Conservation (phyloP, 441 rosid species). For the Daphne laureola region DNA sequence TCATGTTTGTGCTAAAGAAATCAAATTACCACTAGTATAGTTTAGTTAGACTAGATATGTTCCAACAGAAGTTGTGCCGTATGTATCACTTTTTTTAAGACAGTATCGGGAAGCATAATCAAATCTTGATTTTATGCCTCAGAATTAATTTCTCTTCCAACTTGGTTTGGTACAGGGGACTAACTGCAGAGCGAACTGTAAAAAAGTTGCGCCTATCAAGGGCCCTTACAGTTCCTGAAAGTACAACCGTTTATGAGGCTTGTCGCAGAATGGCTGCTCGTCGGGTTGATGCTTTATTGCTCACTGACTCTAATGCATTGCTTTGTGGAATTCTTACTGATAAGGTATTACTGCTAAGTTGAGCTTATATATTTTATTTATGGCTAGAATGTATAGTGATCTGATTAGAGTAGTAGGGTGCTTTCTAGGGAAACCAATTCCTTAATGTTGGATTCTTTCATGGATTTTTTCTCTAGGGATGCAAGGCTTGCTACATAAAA, state of each 20-base stretch:
- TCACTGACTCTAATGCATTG: constrained; percentile 90
- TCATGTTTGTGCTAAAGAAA: not conserved
- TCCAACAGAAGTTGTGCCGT: not conserved
- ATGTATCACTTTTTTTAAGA: too few relatives aligned
- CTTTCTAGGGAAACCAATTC: too few relatives aligned
- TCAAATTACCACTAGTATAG: not conserved
- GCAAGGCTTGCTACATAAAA: too few relatives aligned
- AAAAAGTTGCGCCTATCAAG: constrained; percentile 75
- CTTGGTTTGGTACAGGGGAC: constrained; percentile 44
- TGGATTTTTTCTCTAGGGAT: too few relatives aligned
- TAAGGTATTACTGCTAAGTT: constrained; percentile 39
- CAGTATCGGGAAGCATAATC: not conserved
- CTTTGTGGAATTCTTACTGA: constrained; percentile 98
- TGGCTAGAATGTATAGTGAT: too few relatives aligned
- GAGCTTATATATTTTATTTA: not conserved
- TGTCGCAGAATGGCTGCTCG: constrained; percentile 95
- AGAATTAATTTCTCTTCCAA: not conserved
- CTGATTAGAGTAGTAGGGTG: too few relatives aligned
- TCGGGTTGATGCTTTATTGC: constrained; percentile 81
- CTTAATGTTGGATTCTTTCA: too few relatives aligned
- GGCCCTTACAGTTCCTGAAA: constrained; percentile 91
- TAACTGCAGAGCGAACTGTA: constrained; percentile 89
- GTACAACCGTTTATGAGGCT: constrained; percentile 72
- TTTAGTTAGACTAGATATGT: not conserved
- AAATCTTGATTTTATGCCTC: too few relatives aligned